Base-by-base conservation (phyloP, 2,329 filamentous ascomycete genomes). In the Periglandula ipomoeae region DNA sequence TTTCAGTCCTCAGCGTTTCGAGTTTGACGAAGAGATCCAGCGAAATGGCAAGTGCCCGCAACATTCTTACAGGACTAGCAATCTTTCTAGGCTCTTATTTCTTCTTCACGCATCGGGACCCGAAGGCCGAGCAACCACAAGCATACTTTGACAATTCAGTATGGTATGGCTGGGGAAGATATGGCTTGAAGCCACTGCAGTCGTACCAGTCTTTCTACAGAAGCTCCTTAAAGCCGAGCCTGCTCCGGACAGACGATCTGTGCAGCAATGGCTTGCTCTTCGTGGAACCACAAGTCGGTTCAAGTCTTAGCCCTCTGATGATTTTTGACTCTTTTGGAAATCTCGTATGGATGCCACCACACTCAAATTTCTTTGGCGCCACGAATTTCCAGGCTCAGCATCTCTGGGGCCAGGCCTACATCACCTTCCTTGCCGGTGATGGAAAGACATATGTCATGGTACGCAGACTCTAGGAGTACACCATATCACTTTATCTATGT, bases 261-360 rank as follows among this genome's bases (percentile, higher is more conserved):
- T 75, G 72, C 57, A 61, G 68, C 46, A 43, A 63, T 60, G 56
- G 66, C 55, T 48, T 58, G 51, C 20, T 71, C 1, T 62, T 75
- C 19, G 54, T 74, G 11, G 62, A 68, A 37, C 69, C 69, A 1
- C 58, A 61, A 8, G 61, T 59, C 2, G 59, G 61, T 19, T 68
- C 68, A 57, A 56, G 53, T 10, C 55, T 62, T 6, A 59, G 66
- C 2, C 67, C 69, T 3, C 69, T 70, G 2, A 68, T 69, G 51
- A 70, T 75, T 11, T 53, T 74, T 24, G 70, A 73, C 55, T 57
- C 61, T 11, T 56, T 65, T 2, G 71, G 71, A 5, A 62, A 70
- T 49, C 55, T 75, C 19, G 64, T 75, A 7, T 75, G 72, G 72
- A 71, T 39, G 37, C 37, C 37, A 8, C 19, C 67, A 42, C 62